Conservation (phyloP, 495 filamentous ascomycete genomes). For the Xylaria bambusicola region DNA sequence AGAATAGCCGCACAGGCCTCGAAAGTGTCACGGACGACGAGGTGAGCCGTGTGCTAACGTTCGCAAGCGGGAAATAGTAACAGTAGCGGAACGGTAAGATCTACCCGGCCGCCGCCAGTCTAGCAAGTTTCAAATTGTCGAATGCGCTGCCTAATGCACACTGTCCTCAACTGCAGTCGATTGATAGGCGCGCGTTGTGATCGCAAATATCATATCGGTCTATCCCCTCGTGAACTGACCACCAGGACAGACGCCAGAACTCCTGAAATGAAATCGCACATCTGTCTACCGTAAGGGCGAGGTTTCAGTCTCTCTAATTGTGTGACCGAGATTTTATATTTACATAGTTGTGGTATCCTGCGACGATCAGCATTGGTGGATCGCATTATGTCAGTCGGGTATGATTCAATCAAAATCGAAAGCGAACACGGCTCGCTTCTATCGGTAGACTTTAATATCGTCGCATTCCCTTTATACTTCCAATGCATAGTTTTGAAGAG, state of each 20-base stretch:
- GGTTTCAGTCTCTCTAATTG: not conserved
- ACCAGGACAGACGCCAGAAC: too few species aligned
- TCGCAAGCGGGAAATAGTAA: not conserved
- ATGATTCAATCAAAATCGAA: too few species aligned
- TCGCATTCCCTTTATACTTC: too few species aligned
- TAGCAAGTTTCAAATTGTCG: not conserved
- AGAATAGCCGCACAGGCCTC: not conserved
- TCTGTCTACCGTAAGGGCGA: not conserved
- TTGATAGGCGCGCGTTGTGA: too few species aligned
- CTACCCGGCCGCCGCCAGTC: constrained; percentile 12
- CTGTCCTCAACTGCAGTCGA: constrained; percentile 4
- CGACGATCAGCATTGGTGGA: constrained; percentile 1
- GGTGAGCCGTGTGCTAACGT: constrained; percentile 13
- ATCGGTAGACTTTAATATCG: too few species aligned
- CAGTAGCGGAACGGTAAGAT: constrained; percentile 11
- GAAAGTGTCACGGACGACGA: constrained; percentile 7
- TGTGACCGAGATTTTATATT: not conserved
- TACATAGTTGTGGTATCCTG: not conserved
- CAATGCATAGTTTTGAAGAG: too few species aligned
- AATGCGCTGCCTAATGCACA: not conserved
- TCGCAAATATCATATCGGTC: too few species aligned
- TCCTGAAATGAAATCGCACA: too few species aligned
- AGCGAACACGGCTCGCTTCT: too few species aligned
- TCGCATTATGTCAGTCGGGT: too few species aligned
- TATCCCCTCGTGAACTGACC: too few species aligned